phyloP scores from a whole-genome alignment of 192 early-diverging fungal genomes.

The Rhizophagus prolifer region DNA sequence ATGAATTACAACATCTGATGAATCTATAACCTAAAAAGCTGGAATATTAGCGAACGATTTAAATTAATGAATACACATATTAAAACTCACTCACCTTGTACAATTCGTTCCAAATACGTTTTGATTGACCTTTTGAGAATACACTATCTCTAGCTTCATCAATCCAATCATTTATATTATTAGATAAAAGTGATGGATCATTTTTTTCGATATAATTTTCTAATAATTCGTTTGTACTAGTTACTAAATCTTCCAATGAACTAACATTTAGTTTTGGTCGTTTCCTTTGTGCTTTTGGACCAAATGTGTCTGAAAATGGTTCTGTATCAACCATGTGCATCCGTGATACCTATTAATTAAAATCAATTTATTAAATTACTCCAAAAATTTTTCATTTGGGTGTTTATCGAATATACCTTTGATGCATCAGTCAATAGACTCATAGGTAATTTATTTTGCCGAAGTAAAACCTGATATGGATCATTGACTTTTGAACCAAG shows the following conservation, averaged over 20 bases:
- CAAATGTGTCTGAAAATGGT: constrained; percentile 89
- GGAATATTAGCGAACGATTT: neutral
- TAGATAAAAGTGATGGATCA: constrained; percentile 75
- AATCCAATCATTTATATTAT: constrained; percentile 67
- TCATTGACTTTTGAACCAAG: constrained; percentile 85
- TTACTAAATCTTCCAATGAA: constrained; percentile 78
- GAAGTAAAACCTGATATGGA: constrained; percentile 92
- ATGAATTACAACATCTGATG: constrained; percentile 92
- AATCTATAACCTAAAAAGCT: constrained; percentile 77
- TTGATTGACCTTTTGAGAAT: constrained; percentile 91
- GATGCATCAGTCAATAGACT: constrained; percentile 81
- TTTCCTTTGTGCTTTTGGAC: constrained; percentile 93
- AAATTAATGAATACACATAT: neutral
- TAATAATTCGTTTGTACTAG: constrained; percentile 60
- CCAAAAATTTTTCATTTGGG: neutral
- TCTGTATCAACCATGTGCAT: constrained; percentile 98
- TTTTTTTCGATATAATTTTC: constrained; percentile 62
- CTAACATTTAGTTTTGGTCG: constrained; percentile 79
- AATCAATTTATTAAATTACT: neutral
- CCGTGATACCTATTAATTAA: constrained; percentile 11
- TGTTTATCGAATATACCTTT: constrained; percentile 48
- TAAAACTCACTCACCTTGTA: constrained; percentile 70
- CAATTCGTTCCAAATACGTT: constrained; percentile 98
- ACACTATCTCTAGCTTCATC: constrained; percentile 84
- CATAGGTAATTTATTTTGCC: constrained; percentile 95